These are phyloP conservation scores for Senna tora DNA, from an alignment of 306 rosid species.

Conservation along the genomic window DNA sequence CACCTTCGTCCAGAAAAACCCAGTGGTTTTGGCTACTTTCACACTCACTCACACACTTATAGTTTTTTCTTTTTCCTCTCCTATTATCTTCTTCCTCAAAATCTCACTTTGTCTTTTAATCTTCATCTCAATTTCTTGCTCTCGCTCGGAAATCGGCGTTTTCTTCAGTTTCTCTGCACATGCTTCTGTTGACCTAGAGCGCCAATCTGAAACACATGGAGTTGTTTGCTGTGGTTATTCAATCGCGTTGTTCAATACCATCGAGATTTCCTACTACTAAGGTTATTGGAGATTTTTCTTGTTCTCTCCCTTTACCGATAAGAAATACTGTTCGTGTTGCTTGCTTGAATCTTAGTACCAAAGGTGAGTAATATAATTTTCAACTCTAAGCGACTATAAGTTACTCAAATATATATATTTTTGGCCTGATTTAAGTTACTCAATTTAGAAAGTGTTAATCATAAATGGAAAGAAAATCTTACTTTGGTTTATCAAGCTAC, in stretches of 20 bases:
- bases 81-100: background rate
- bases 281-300: conserved; percentile 13
- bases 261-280: conserved; percentile 25
- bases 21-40: background rate
- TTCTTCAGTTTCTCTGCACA: background rate
- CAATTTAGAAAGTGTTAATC: background rate
- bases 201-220: conserved; percentile 28
- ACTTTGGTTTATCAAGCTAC: conserved; percentile 36
- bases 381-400: too few species aligned
- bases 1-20: background rate
- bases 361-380: conserved; percentile 42
- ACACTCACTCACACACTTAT: too few species aligned
- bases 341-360: conserved; percentile 33
- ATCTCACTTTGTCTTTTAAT: background rate
- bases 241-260: background rate
- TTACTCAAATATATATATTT: too few species aligned
- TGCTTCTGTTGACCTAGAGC: background rate
- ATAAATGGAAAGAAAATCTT: background rate
- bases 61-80: background rate
- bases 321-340: conserved; percentile 33
- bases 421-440: too few species aligned
- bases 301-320: conserved; percentile 33
- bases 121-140: background rate
- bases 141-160: background rate
- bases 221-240: conserved; percentile 18